Conservation (phyloP, 345 rosid species). For the Firmiana major region DNA sequence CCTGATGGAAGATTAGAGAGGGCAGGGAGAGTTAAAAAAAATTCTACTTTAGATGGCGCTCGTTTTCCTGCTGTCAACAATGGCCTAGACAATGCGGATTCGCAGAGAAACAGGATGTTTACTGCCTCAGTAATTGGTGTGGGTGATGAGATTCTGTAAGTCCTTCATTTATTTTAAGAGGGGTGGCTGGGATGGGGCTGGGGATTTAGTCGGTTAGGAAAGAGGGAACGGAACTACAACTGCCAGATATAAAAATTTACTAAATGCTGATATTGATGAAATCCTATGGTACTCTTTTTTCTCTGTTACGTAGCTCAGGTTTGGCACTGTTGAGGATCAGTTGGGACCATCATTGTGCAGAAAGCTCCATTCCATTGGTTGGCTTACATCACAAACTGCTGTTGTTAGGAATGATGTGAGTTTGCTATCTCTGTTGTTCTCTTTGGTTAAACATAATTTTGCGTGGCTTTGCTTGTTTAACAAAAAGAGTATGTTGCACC, state of each 20-base stretch:
- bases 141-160: slow-evolving; percentile 99
- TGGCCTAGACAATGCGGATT: slow-evolving; percentile 34
- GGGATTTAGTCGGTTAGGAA: too few relatives aligned
- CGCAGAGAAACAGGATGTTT: slow-evolving; percentile 42
- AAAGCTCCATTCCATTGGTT: slow-evolving; percentile 78
- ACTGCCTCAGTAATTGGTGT: slow-evolving; percentile 75
- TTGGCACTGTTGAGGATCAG: slow-evolving; percentile 89
- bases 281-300: slow-evolving; percentile 25
- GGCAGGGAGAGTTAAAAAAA: slow-evolving; percentile 88
- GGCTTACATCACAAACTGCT: slow-evolving; percentile 61
- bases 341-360: slow-evolving; percentile 66
- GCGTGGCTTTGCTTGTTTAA: background rate
- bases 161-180: slow-evolving; percentile 7
- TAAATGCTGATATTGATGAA: slow-evolving; percentile 27
- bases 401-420: slow-evolving; percentile 86
- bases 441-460: background rate
- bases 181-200: background rate
- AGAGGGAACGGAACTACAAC: background rate
- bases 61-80: slow-evolving; percentile 20
- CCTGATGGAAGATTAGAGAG: slow-evolving; percentile 96
- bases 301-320: slow-evolving; percentile 99
- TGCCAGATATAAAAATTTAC: background rate
- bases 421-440: slow-evolving; percentile 19
- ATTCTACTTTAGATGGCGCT: slow-evolving; percentile 24
- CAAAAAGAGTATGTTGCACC: background rate